These are phyloP conservation scores for Tylopilus vinaceipallidus DNA, from an alignment of 768 basidiomycete genomes.

Conservation along the genomic window DNA sequence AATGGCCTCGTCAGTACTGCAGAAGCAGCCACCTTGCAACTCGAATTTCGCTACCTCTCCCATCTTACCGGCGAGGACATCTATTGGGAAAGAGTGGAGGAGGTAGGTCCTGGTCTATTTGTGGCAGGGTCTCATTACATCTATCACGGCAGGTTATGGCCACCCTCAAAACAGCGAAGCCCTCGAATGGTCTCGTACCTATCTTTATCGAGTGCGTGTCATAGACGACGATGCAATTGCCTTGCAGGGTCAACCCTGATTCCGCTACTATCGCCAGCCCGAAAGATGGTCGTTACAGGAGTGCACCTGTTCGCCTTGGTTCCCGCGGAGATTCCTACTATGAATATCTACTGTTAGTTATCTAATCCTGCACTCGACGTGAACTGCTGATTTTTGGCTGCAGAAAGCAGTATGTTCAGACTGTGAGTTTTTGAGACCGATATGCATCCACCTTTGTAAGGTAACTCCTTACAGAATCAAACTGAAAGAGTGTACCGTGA, in stretches of 20 bases:
- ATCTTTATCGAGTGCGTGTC: slow-evolving; percentile 75
- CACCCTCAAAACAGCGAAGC: slow-evolving; percentile 58
- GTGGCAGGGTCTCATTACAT: not conserved
- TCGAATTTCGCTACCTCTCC: slow-evolving; percentile 89
- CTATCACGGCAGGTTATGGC: slow-evolving; percentile 54
- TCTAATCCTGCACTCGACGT: not conserved
- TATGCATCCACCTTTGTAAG: not conserved
- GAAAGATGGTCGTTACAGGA: slow-evolving; percentile 49
- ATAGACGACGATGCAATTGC: too few species aligned
- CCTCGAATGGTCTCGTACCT: slow-evolving; percentile 74
- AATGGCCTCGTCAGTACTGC: slow-evolving; percentile 71
- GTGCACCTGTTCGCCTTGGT: slow-evolving; percentile 81
- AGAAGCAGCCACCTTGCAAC: slow-evolving; percentile 84
- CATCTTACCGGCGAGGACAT: slow-evolving; percentile 69
- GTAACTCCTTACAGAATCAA: slow-evolving; percentile 46
- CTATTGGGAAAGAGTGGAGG: slow-evolving; percentile 83
- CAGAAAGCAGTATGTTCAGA: slow-evolving; percentile 35
- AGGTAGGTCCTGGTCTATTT: slow-evolving; percentile 37
- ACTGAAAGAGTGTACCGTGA: slow-evolving; percentile 77
- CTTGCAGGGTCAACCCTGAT: slow-evolving; percentile 6
- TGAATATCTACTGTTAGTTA: slow-evolving; percentile 75
- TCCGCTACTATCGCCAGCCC: slow-evolving; percentile 36
- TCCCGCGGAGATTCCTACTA: slow-evolving; percentile 94
- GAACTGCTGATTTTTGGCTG: not conserved
- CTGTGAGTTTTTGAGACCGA: slow-evolving; percentile 20